Evolutionary conservation across 192 early-diverging fungal species (phyloP).

Genomic region (Coemansia sp.): DNA sequence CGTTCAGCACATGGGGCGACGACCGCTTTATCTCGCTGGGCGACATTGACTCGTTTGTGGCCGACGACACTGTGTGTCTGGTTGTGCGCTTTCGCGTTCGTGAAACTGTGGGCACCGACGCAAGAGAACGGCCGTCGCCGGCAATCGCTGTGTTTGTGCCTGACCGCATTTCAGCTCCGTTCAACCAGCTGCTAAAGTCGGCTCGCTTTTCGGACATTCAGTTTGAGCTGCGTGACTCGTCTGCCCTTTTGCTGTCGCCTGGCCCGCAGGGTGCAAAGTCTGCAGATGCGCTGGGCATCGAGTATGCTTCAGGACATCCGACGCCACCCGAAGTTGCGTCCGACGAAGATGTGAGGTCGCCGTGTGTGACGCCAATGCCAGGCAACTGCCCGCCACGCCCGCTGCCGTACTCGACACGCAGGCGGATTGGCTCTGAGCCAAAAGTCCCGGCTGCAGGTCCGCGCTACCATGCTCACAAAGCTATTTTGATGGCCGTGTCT

Average conservation of each 20-base stretch:
- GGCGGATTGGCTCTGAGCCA: constrained; percentile 15
- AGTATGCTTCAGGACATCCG: constrained; percentile 9
- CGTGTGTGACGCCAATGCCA: constrained; percentile 48
- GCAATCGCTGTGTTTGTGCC: constrained; percentile 47
- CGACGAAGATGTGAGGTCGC: constrained; percentile 6
- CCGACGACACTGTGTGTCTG: constrained; percentile 44
- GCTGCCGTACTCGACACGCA: constrained; percentile 31
- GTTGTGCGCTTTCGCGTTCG: constrained; percentile 49
- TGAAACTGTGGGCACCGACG: constrained; percentile 34
- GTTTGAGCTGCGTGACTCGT: constrained; percentile 47
- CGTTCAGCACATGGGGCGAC: constrained; percentile 51
- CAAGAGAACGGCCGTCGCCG: constrained; percentile 37
- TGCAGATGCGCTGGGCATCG: constrained; percentile 1
- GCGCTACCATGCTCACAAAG: constrained; percentile 55
- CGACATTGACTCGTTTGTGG: constrained; percentile 37
- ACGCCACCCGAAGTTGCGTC: background rate
- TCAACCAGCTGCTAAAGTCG: constrained; percentile 49
- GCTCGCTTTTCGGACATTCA: constrained; percentile 53
- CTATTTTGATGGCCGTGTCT: constrained; percentile 54
- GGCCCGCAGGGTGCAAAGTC: constrained; percentile 12
- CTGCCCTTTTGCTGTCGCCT: constrained; percentile 37
- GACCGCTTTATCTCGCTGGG: constrained; percentile 39
- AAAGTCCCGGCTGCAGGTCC: constrained; percentile 13
- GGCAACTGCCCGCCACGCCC: constrained; percentile 33
- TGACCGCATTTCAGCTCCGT: constrained; percentile 47